Conservation (phyloP, 495 filamentous ascomycete species). For the Terfezia claveryi region DNA sequence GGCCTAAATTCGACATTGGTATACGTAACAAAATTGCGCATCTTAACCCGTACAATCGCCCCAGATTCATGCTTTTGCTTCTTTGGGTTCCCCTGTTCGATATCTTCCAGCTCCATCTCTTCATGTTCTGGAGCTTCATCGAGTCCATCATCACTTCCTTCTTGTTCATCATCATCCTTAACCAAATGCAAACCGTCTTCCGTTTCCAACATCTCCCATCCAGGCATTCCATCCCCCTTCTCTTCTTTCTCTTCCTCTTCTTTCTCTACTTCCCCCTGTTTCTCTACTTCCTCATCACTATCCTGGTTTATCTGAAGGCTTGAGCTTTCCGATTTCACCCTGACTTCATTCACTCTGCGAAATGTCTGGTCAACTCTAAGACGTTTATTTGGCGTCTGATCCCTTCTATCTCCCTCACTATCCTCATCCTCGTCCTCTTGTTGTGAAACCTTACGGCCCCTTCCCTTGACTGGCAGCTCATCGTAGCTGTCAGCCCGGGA, state of each 20-base stretch:
- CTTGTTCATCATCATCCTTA: conserved; percentile 1
- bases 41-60: conserved; percentile 67
- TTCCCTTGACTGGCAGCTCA: too few species aligned
- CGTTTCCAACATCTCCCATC: too few species aligned
- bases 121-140: conserved; percentile 8
- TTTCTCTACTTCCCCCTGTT: background rate
- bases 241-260: background rate
- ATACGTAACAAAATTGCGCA: conserved; percentile 91
- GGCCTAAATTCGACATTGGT: conserved; percentile 69
- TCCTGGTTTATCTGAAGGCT: background rate
- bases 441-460: too few species aligned
- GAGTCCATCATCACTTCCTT: conserved; percentile 5
- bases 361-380: background rate
- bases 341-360: background rate
- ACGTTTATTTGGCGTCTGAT: background rate
- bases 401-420: background rate
- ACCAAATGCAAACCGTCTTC: too few species aligned
- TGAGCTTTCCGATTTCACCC: background rate
- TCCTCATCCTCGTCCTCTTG: background rate
- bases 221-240: background rate
- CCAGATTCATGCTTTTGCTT: conserved; percentile 42
- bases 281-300: background rate
- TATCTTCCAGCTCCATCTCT: background rate
- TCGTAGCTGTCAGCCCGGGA: too few species aligned
- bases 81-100: background rate